Base-by-base conservation (phyloP, 495 filamentous ascomycete genomes). In the Hypoxylon fuscum region DNA sequence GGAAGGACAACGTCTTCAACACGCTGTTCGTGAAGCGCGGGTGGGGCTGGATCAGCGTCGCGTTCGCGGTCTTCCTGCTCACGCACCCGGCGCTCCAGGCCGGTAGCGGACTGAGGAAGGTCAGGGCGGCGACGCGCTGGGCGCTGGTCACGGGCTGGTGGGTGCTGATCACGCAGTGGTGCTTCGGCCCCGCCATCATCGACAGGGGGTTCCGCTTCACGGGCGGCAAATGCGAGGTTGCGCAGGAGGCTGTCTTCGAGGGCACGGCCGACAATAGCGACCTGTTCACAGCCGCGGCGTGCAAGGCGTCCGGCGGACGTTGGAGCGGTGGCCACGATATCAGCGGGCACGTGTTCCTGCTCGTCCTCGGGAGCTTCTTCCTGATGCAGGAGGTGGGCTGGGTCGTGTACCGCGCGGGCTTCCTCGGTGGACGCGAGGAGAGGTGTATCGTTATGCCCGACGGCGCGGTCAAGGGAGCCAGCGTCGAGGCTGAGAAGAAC, bases 291-390 rank as follows among this genome's bases (percentile, higher is more conserved):
- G 87, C 86, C 5, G 85, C 85, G n/a, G 88, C 92, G 48, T 98
- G 95, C 71, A 93, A 90, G 74, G 77, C 86, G 5, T 84, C 85
- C 0, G 93, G 92, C 12, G 95, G 95, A 0, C 74, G 78, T 41
- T 98, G 95, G 94, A 83, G 75, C 22, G 95, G 95, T 2, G 95
- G 95, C 0, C 90, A 96, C 73, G 95, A 97, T 78, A 90, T 98
- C 49, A 92, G 88, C 65, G 95, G 95, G 1, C 95, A 98, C 80
- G 93, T 97, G 3, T 96, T 98, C 61, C 76, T 98, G 80, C 77
- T 98, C 29, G 91, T 96, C 12, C 72, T 97, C 50, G 89, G 89
- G 12, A 93, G 90, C 54, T 83, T 84, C 56, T 87, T 94, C 71
- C 71, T 98, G 60, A 81, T 86, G 69, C 87, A 96, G 70, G 95